Percentiles rank a stretch among this genome's conserved stretches.
phyloP scores from a whole-genome alignment of 202 grass and related monocot species.

The Hordeum pubiflorum region DNA sequence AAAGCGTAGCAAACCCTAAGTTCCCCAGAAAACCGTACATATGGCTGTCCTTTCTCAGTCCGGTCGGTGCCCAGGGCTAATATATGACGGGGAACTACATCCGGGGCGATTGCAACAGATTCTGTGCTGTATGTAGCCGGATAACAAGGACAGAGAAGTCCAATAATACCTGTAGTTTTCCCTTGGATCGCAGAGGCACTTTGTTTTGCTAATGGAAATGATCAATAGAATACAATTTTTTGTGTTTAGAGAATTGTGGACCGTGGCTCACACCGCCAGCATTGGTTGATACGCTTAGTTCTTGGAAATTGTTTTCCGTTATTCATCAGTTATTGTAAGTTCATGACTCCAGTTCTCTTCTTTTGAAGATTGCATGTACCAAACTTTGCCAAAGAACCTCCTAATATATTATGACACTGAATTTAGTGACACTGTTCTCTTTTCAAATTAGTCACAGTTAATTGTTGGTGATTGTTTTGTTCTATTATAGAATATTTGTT shows the following conservation, averaged over 20 bases:
- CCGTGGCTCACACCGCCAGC: conserved; percentile 31
- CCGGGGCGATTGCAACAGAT: conserved; percentile 14
- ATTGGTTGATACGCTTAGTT: conserved; percentile 54
- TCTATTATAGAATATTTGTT: background rate
- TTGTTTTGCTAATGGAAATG: conserved; percentile 49
- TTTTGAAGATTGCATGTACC: conserved; percentile 38
- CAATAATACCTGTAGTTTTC: conserved; percentile 41
- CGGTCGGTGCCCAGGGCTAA: conserved; percentile 25
- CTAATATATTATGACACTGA: conserved; percentile 52
- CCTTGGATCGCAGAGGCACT: conserved; percentile 32
- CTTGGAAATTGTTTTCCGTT: conserved; percentile 24
- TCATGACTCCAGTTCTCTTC: conserved; percentile 26
- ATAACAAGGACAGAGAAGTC: conserved; percentile 32
- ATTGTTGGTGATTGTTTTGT: background rate
- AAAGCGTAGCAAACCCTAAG: conserved; percentile 55
- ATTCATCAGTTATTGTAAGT: conserved; percentile 42
- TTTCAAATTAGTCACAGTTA: background rate
- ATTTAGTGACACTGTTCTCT: background rate
- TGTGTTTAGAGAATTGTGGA: conserved; percentile 43
- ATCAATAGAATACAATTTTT: conserved; percentile 40
- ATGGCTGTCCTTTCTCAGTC: conserved; percentile 29
- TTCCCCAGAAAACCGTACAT: conserved; percentile 37
- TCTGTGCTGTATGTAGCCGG: conserved; percentile 6
- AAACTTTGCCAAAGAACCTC: conserved; percentile 25
- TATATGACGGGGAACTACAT: conserved; percentile 31